These are phyloP conservation scores for Gossypium trilobum DNA, from an alignment of 441 rosid genomes.

Conservation along the genomic window DNA sequence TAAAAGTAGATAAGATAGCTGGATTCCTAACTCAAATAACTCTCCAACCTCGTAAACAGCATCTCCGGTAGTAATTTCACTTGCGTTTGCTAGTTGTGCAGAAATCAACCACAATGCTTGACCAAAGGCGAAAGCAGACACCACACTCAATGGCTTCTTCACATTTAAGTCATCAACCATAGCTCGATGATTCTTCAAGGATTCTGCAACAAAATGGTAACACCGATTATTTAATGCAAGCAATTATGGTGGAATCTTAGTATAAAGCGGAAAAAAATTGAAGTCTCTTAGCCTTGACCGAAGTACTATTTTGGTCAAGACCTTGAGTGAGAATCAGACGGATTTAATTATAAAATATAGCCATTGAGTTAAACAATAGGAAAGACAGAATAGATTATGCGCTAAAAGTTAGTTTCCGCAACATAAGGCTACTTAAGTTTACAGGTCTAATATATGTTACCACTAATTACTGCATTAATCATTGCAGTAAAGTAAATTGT, in stretches of 20 bases:
- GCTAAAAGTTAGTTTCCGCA: not conserved
- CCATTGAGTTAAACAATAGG: not conserved
- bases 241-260: not conserved
- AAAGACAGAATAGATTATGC: not conserved
- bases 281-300: not conserved
- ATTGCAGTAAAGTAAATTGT: not conserved
- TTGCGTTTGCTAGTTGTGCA: conserved; percentile 56
- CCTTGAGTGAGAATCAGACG: not conserved
- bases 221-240: not conserved
- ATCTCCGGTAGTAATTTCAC: conserved; percentile 31
- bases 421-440: not conserved
- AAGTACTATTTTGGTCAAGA: not conserved
- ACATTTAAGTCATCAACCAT: conserved; percentile 23
- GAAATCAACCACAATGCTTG: conserved; percentile 42
- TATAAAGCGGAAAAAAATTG: not conserved
- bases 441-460: not conserved
- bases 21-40: conserved; percentile 80
- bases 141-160: conserved; percentile 37
- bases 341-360: not conserved
- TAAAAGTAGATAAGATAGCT: conserved; percentile 73
- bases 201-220: conserved; percentile 30
- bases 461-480: not conserved
- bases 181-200: conserved; percentile 26
- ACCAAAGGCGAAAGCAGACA: conserved; percentile 38
- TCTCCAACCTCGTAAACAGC: conserved; percentile 66